Evolutionary conservation across 1,139 yeast species (phyloP), one percentile per base, ranked within the genome.

Genomic region (Saccharomyces pastorianus): DNA sequence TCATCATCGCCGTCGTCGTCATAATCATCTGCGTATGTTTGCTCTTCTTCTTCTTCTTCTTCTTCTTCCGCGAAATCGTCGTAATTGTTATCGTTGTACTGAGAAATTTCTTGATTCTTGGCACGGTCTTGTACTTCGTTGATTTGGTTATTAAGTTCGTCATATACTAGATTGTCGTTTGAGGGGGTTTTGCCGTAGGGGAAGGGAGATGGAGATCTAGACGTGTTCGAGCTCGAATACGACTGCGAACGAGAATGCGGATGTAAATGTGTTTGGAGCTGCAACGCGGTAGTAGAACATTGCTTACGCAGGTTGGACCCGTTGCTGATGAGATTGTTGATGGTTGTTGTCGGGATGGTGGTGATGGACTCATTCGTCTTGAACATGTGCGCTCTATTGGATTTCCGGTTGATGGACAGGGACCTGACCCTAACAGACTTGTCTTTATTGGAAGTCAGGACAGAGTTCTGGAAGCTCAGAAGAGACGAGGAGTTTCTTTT

Each of bases 401-500:
- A 28, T 23, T 47, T 31, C 11, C 34, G 9, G n/a, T 47, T 47
- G 6, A 47, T 17, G 32, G 49, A 47, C 27, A 47, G 8, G 6
- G 49, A 47, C 9, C 49, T 47, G 20, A 31, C 59, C 51, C 65
- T 57, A 3, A 67, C 69, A 2, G 70, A 56, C 52, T 64, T 66
- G 48, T 66, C 71, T 51, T 68, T 67, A 55, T 67, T 66, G 7
- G 71, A 67, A 1, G 71, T 65, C 13, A 68, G 49, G 14, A 64
- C 47, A 7, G 60, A 56, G 48, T 64, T 61, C 50, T 68, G 71
- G 46, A 67, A 64, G 46, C 59, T 63, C 34, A 68, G 51, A 38
- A 68, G 47, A 1, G 70, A 65, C 1, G 70, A 66, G 1, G 70
- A 66, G 23, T 64, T 66, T 51, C 70, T 58, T 47, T 60, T 65